Evolutionary conservation across 441 rosid genomes (phyloP).

Genomic region (Lepidium campestre): DNA sequence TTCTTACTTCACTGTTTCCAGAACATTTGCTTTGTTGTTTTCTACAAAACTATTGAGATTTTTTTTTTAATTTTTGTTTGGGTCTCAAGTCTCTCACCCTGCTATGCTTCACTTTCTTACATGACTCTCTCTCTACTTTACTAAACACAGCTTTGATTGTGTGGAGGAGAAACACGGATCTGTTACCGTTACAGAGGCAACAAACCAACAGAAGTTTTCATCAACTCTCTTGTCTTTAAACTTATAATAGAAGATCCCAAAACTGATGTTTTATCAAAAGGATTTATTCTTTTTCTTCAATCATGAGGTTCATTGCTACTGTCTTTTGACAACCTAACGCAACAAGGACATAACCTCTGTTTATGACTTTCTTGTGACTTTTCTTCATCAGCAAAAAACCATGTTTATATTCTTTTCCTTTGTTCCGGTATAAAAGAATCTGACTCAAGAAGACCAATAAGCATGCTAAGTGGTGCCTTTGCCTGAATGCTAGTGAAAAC

Average conservation of each 20-base stretch:
- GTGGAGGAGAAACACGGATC: conserved; percentile 26
- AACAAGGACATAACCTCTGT: no score
- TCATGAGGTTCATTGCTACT: no score
- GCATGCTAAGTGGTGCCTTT: conserved; percentile 65
- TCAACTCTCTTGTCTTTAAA: conserved; percentile 14
- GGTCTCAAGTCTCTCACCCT: conserved; percentile 18
- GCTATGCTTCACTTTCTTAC: conserved; percentile 13
- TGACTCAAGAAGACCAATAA: conserved; percentile 60
- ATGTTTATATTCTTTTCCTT: conserved; percentile 39
- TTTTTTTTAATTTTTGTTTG: conserved; percentile 8
- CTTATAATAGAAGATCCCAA: conserved; percentile 25
- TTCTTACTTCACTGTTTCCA: conserved; percentile 19
- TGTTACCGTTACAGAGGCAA: conserved; percentile 18
- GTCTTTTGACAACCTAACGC: no score
- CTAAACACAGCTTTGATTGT: not conserved
- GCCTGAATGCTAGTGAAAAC: conserved; percentile 71
- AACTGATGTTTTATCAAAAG: conserved; percentile 18
- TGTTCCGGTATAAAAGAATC: conserved; percentile 48
- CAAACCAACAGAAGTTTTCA: conserved; percentile 21
- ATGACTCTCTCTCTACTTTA: not conserved
- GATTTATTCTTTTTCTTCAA: not conserved
- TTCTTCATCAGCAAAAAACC: no score
- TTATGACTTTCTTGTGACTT: no score
- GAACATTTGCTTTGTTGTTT: conserved; percentile 24
- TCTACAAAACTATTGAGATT: conserved; percentile 11